Conservation (phyloP, 495 filamentous ascomycete genomes). For the Penicillium cosmopolitanum region DNA sequence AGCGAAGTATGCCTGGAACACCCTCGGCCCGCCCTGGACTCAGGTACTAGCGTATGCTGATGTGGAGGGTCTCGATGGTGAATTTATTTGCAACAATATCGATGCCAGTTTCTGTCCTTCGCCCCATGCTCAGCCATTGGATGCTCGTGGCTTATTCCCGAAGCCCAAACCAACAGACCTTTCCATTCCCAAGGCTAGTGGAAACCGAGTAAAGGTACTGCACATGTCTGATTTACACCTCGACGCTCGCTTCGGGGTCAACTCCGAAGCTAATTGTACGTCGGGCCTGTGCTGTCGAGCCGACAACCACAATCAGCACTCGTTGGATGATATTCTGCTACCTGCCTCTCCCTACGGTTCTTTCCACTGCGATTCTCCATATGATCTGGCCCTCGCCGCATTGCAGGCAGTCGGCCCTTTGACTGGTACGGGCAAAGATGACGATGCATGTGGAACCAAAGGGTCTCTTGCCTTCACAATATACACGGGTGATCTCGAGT, state of each 20-base stretch:
- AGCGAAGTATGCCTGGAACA: constrained; percentile 45
- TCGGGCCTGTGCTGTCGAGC: constrained; percentile 56
- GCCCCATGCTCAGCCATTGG: constrained; percentile 47
- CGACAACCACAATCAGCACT: constrained; percentile 43
- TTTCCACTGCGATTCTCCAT: constrained; percentile 61
- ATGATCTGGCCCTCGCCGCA: constrained; percentile 59
- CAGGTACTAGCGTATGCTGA: constrained; percentile 60
- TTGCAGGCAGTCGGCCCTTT: constrained; percentile 60
- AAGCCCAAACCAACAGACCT: constrained; percentile 57
- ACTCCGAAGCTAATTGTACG: constrained; percentile 60
- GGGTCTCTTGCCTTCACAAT: constrained; percentile 52
- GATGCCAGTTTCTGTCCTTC: constrained; percentile 49
- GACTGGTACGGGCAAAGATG: constrained; percentile 52
- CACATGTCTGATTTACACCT: constrained; percentile 65
- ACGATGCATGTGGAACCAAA: constrained; percentile 25
- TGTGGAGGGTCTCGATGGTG: constrained; percentile 57
- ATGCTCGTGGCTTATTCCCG: constrained; percentile 51
- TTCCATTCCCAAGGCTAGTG: constrained; percentile 46
- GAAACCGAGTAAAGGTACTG: constrained; percentile 59
- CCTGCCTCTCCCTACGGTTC: constrained; percentile 58
- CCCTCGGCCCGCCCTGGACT: constrained; percentile 59
- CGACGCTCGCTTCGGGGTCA: constrained; percentile 59
- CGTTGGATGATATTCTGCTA: constrained; percentile 34
- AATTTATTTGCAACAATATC: constrained; percentile 59
- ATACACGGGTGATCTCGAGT: constrained; percentile 61